Evolutionary conservation across 208 protist species (phyloP).

Genomic region (Leishmania aethiopica): DNA sequence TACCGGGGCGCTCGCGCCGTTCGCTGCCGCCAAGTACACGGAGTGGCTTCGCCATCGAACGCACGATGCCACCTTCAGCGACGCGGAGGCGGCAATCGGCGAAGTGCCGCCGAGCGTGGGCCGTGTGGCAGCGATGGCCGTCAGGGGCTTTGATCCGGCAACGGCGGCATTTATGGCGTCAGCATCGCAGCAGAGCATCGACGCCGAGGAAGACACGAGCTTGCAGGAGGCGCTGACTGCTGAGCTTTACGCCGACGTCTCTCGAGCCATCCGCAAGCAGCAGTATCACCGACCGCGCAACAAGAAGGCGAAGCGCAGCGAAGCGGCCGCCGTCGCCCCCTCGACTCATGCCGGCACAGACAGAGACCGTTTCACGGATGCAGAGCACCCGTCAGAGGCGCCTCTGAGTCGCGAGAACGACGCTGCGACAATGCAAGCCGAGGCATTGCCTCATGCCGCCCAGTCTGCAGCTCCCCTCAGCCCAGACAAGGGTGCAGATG

Average conservation of each 20-base stretch:
- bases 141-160: not conserved
- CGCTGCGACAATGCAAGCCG: not conserved
- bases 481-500: not conserved
- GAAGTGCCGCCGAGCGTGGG: not conserved
- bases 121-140: not conserved
- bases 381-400: not conserved
- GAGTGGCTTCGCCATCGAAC: not conserved
- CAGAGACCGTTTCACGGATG: not conserved
- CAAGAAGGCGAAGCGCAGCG: constrained; percentile 4
- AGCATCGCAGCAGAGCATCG: not conserved
- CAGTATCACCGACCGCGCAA: constrained; percentile 1
- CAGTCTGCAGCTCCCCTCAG: not conserved
- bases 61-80: not conserved
- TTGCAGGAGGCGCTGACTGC: constrained; percentile 20
- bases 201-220: not conserved
- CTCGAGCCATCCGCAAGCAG: constrained; percentile 13
- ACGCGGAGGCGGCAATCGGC: not conserved
- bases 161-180: constrained; percentile 8
- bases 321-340: not conserved
- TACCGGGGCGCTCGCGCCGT: not conserved
- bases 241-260: constrained; percentile 23
- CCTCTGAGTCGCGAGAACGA: not conserved
- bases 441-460: not conserved
- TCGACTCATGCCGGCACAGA: not conserved
- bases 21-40: not conserved